A percentile compares a stretch with the other conserved stretches of the same genome.
Evolutionary conservation across 2,329 filamentous ascomycete genomes (phyloP).

Genomic region (Bretziella fagacearum): DNA sequence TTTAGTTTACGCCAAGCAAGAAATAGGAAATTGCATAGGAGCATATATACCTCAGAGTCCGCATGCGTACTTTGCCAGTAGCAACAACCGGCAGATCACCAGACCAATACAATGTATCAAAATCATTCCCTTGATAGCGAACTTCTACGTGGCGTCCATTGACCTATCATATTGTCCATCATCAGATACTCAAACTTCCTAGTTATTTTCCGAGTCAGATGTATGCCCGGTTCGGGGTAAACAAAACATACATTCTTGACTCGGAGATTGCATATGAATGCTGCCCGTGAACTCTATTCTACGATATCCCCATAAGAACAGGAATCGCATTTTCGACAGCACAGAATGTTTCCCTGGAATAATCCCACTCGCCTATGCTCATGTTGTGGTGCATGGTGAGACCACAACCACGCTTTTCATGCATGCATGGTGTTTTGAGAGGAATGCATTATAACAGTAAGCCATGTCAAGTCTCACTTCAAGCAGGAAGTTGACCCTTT

Average conservation of each 20-base stretch:
- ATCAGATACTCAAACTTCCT: not conserved
- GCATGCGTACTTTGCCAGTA: no score
- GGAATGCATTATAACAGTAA: no score
- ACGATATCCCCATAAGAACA: not conserved
- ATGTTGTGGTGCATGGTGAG: not conserved
- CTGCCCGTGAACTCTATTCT: no score
- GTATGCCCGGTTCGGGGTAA: not conserved
- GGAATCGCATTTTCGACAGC: not conserved
- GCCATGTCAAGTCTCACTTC: no score
- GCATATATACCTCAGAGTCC: no score
- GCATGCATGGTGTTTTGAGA: no score
- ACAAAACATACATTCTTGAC: not conserved
- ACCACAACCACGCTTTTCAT: not conserved
- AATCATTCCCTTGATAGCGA: no score
- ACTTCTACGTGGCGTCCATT: not conserved
- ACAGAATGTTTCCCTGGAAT: not conserved
- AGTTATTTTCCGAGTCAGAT: not conserved
- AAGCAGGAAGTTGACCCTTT: no score
- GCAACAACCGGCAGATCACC: no score
- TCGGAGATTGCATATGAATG: not conserved
- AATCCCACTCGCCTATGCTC: not conserved
- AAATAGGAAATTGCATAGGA: no score
- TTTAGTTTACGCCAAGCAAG: no score
- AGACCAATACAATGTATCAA: no score
- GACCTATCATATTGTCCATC: not conserved